Percentiles rank a stretch among this genome's conserved stretches.
Conservation (phyloP, 257 asterid genomes). For the Lithospermum erythrorhizon region DNA sequence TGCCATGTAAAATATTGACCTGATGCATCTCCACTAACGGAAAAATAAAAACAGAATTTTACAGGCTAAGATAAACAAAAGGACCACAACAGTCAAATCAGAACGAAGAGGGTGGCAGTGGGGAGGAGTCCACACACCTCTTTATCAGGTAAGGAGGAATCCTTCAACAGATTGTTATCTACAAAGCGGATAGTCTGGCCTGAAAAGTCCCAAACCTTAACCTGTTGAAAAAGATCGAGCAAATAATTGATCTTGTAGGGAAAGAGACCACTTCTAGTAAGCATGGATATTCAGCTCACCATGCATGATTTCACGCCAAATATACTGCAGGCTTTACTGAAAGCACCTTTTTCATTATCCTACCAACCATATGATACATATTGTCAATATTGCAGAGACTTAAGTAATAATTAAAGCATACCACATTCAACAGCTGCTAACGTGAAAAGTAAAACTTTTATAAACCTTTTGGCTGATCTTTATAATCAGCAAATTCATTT, state of each 20-base stretch:
- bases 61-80: neutral
- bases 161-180: slow-evolving; percentile 19
- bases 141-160: slow-evolving; percentile 23
- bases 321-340: slow-evolving; percentile 28
- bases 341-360: slow-evolving; percentile 39
- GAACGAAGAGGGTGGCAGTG: neutral
- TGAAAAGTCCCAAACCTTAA: slow-evolving; percentile 70
- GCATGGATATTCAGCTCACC: slow-evolving; percentile 36
- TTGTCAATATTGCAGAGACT: neutral
- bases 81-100: slow-evolving; percentile 3
- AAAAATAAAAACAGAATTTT: no score
- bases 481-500: slow-evolving; percentile 35
- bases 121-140: slow-evolving; percentile 30
- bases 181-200: slow-evolving; percentile 44
- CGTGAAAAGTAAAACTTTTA: slow-evolving; percentile 1
- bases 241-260: slow-evolving; percentile 12
- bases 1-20: neutral
- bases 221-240: slow-evolving; percentile 28
- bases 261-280: slow-evolving; percentile 8
- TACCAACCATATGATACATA: slow-evolving; percentile 18
- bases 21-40: no score
- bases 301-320: slow-evolving; percentile 31
- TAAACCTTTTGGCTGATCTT: slow-evolving; percentile 57
- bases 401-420: neutral
- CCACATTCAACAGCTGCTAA: slow-evolving; percentile 3